These are phyloP conservation scores for Rhytidhysteron rufulum DNA, from an alignment of 2,329 filamentous ascomycete species.

Conservation along the genomic window DNA sequence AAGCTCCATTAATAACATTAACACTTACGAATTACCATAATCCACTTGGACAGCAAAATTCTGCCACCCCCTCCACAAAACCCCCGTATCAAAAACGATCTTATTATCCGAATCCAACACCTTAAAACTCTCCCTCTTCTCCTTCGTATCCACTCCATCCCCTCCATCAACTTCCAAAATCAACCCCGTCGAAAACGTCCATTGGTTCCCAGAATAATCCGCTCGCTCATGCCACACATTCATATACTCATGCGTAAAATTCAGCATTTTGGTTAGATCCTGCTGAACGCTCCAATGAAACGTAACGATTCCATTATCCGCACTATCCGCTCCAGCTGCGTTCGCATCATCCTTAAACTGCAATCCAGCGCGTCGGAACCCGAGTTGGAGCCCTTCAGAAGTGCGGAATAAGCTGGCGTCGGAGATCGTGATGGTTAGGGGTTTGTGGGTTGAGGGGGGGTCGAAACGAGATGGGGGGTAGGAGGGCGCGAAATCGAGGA, in stretches of 20 bases:
- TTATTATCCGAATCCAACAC: constrained; percentile 18
- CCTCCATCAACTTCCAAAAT: constrained; percentile 19
- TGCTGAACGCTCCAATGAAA: constrained; percentile 25
- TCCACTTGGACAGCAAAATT: constrained; percentile 24
- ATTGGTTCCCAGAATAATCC: constrained; percentile 23
- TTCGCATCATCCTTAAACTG: constrained; percentile 19
- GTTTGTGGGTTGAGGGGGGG: constrained; percentile 5
- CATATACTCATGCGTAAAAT: constrained; percentile 27
- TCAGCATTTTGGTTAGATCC: constrained; percentile 13
- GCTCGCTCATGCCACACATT: constrained; percentile 26
- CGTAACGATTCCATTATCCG: constrained; percentile 19
- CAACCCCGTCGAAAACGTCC: constrained; percentile 18
- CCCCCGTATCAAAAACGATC: constrained; percentile 15
- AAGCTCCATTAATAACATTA: not conserved
- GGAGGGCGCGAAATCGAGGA: constrained; percentile 15
- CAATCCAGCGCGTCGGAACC: constrained; percentile 23
- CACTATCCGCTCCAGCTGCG: constrained; percentile 13
- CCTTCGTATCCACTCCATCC: constrained; percentile 11
- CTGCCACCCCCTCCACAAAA: constrained; percentile 16
- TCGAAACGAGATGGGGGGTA: constrained; percentile 18
- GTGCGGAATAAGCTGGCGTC: constrained; percentile 18
- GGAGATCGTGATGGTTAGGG: constrained; percentile 23
- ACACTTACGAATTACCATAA: constrained; percentile 17
- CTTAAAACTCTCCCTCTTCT: constrained; percentile 16
- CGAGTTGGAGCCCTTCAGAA: constrained; percentile 13